Evolutionary conservation across 1,139 yeast species (phyloP), one percentile per base, ranked within the genome.

Genomic region (Candida sp.): DNA sequence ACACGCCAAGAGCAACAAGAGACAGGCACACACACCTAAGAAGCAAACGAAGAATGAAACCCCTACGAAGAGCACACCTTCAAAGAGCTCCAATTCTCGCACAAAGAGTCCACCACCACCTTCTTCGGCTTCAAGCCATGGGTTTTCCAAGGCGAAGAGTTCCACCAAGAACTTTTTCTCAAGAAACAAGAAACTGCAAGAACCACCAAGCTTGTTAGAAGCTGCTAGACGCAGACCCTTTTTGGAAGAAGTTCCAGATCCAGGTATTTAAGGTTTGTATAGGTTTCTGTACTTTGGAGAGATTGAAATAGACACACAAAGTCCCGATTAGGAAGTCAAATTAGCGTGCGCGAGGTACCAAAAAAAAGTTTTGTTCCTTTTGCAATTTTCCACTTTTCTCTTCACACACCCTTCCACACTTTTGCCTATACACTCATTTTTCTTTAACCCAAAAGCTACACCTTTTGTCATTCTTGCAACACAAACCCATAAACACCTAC

Each of bases 201-300:
- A 44, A 35, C 35, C 42, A 22, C 30, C 30, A 27, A 44, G 42
- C 35, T 44, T 37, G 17, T 40, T 40, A 39, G 44, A 44, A 32
- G 31, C 49, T 23, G 50, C 49, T 26, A 38, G 53, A 43, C 48
- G 38, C 17, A 45, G 41, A 32, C 75, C 77, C 32, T 68, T 73
- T 1, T 48, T 73, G 23, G 77, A 73, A 54, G 78, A 70, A 50
- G 76, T 73, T 6, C 77, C 72, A 52, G 79, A 74, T 54, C 78
- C 73, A 55, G 78, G 73, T 30, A 28, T 47, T 26, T 35, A 26
- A 12, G 7, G 8, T 9, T 17, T 5, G 3, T 8, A 32, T 9
- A 34, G 7, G 23, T 17, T 33, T 9, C n/a, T 8, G 28, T 25
- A n/a, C 8, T 17, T 9, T 25, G 17, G 7, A 11, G 12, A 2